Base-by-base conservation (phyloP, 75 land plant genomes). In the Sequoia sempervirens region DNA sequence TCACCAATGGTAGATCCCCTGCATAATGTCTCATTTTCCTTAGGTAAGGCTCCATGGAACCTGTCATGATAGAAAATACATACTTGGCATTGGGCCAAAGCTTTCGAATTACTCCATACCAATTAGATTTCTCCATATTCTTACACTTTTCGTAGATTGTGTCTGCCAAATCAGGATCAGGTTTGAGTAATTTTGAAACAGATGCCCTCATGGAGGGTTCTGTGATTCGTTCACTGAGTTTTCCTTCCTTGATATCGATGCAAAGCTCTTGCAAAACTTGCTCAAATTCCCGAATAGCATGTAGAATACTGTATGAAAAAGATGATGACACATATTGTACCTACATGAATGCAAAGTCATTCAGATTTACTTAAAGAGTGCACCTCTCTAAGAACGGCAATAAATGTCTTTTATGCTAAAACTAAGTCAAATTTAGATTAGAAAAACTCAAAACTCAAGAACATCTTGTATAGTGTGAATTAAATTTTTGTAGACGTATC, bases 71-170 rank as follows among this genome's bases (percentile, higher is more conserved):
- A 38, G 93, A 93, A 79, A 80, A 87, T 8, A 95, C 83, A 83
- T 92, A 93, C 88, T 91, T 92, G 18, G 89, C 89, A 81, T 91
- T 91, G 68, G 94, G 95, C 87, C 93, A 95, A 52, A 95, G 92
- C 82, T 84, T 74, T 2, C 87, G 93, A 30, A 95, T 88, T 66
- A 92, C 80, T 45, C 94, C 93, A 75, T 92, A 90, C 93, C 95
- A 95, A 80, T 89, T 89, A 38, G 82, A 88, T 41, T 18, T 11
- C 1, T 45, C 40, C 82, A 91, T 81, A 0, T 84, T 83, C 4
- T 45, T 9, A 79, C 93, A 93, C 72, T 88, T 89, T 26, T 68
- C 58, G 13, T 75, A 56, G 45, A 95, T 91, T 37, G 70, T 0
- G 68, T 89, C 89, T 32, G 97, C 95, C 75, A 93, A 75, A 43